These are phyloP conservation scores for Thermomucor indicae-seudaticae DNA, from an alignment of 371 early-diverging fungal species.

Conservation along the genomic window DNA sequence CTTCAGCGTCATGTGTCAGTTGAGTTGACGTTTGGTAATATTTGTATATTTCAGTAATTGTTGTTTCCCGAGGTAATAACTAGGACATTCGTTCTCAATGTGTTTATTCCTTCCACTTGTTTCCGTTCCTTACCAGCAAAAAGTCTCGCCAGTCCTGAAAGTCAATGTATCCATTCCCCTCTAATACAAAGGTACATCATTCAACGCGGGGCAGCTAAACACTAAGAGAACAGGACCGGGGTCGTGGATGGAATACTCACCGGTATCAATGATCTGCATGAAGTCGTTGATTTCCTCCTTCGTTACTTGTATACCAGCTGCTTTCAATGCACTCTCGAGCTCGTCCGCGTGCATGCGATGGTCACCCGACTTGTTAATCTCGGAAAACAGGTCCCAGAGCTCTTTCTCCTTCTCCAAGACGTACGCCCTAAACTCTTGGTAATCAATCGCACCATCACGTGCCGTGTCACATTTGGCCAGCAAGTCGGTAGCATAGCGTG, in stretches of 20 bases:
- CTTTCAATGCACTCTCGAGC: constrained; percentile 48
- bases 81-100: neutral
- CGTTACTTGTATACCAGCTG: constrained; percentile 60
- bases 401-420: constrained; percentile 67
- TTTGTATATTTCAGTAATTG: constrained; percentile 54
- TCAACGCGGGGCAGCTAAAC: too few species aligned
- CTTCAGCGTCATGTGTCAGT: constrained; percentile 57
- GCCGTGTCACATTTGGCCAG: constrained; percentile 57
- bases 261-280: constrained; percentile 62
- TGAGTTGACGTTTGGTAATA: constrained; percentile 60
- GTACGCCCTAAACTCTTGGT: constrained; percentile 69
- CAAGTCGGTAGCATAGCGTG: constrained; percentile 47
- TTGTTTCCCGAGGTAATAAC: constrained; percentile 39
- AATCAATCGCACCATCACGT: constrained; percentile 59
- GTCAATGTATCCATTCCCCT: constrained; percentile 68
- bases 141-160: constrained; percentile 78
- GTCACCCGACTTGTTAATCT: constrained; percentile 64
- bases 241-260: constrained; percentile 25
- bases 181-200: constrained; percentile 9
- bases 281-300: constrained; percentile 63
- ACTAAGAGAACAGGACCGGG: too few species aligned
- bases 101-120: neutral
- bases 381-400: constrained; percentile 62
- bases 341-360: constrained; percentile 56
- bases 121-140: constrained; percentile 49